Conservation (phyloP, 805 yeast species). For the Saccharomycopsis synnaedendra region DNA sequence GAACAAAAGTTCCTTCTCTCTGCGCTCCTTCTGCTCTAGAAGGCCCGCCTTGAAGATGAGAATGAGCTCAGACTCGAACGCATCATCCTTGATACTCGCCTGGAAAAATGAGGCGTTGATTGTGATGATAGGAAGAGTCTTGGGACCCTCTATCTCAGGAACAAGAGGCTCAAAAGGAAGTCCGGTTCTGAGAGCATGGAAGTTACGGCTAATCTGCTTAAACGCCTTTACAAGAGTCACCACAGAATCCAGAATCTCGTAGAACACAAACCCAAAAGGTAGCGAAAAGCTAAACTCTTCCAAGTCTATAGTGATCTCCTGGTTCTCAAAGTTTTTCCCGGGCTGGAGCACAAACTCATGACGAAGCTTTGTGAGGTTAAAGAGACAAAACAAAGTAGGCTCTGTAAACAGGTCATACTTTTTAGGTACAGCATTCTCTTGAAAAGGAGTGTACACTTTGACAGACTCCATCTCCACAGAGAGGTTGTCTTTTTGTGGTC, state of each 20-base stretch:
- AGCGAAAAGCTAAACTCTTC: slow-evolving; percentile 9
- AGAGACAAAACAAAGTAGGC: slow-evolving; percentile 1
- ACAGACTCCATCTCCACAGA: no score
- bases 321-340: not conserved
- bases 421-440: no score
- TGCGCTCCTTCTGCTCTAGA: slow-evolving; percentile 42
- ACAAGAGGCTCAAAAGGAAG: slow-evolving; percentile 19
- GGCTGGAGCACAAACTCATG: not conserved
- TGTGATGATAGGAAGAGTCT: slow-evolving; percentile 30
- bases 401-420: no score
- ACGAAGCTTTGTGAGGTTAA: not conserved
- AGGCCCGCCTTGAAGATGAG: slow-evolving; percentile 46
- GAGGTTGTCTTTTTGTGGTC: not conserved
- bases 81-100: slow-evolving; percentile 48
- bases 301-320: not conserved
- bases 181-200: slow-evolving; percentile 24
- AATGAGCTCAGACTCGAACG: slow-evolving; percentile 51
- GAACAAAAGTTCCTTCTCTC: slow-evolving; percentile 26
- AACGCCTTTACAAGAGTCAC: slow-evolving; percentile 37
- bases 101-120: slow-evolving; percentile 31
- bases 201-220: slow-evolving; percentile 33
- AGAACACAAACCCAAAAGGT: slow-evolving; percentile 22
- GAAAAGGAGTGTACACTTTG: not conserved
- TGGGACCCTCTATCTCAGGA: slow-evolving; percentile 19
- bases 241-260: slow-evolving; percentile 39